Evolutionary conservation across 768 basidiomycete species (phyloP), one percentile per base, ranked within the genome.

Genomic region (Suillus placidus): DNA sequence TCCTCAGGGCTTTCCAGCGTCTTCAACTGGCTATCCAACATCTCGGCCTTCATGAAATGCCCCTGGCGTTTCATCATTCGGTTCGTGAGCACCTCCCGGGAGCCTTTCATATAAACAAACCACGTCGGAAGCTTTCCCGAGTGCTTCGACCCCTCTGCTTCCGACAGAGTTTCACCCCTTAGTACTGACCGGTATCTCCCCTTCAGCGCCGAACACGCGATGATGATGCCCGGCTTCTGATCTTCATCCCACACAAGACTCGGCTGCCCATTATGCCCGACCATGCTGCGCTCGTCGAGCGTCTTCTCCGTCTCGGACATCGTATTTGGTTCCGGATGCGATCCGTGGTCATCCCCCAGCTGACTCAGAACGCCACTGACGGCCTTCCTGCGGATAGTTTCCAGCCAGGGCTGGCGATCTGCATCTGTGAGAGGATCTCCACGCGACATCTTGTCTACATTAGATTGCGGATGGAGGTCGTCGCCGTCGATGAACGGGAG

Each of bases 401-500:
- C 83, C 5, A 99, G 83, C 96, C 97, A 98, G 1, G 95, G 94
- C 69, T 85, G 82, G 26, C 96, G 88, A 74, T 98, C 96, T 4
- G 79, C 84, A 72, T 98, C 96, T 3, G 82, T 88, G 68, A 99
- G 80, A 6, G 95, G 90, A 23, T 81, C 77, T 0, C 94, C 94
- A 1, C 79, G 73, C 6, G 87, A 78, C 95, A 98, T 97, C 84
- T 98, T 99, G 35, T 85, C 88, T 49, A 97, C 85, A 76, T 97
- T 98, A 16, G 84, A 77, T 34, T 81, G 72, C 0, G 97, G 91
- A 73, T 99, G 97, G 35, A 97, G 83, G 67, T 91, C 89, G 74
- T 98, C 96, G 34, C 92, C 96, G 72, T 99, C 96, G 66, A 95
- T 80, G 79, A 92, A 97, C 1, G 94, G 89, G 66, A 94, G 68